These are phyloP conservation scores for Saposhnikovia divaricata DNA, from an alignment of 129 eudicot genomes.

Conservation along the genomic window DNA sequence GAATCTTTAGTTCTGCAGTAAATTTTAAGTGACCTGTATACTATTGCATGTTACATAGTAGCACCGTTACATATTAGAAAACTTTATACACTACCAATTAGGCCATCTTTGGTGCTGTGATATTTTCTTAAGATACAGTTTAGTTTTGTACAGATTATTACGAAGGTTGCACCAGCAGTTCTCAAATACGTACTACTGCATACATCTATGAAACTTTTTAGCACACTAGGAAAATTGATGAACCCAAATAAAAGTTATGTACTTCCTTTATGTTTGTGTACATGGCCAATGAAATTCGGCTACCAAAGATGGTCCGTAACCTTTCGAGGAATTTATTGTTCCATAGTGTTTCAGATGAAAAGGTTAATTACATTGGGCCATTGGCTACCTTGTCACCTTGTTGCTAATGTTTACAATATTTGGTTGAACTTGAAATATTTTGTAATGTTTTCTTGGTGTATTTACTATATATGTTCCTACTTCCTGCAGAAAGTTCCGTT, in stretches of 20 bases:
- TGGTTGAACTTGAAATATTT: constrained; percentile 1
- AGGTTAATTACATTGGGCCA: not conserved
- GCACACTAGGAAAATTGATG: not conserved
- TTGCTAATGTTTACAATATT: not conserved
- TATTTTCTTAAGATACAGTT: not conserved
- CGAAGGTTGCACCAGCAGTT: not conserved
- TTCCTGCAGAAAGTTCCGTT: constrained; percentile 1
- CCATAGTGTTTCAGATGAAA: not conserved
- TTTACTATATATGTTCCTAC: not conserved
- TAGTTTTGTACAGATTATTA: not conserved
- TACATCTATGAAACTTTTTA: not conserved
- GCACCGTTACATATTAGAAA: not conserved
- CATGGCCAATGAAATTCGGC: not conserved
- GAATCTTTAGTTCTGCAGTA: not conserved
- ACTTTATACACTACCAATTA: not conserved
- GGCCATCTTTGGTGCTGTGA: not conserved
- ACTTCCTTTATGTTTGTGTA: not conserved
- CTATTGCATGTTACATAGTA: not conserved
- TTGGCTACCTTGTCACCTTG: not conserved
- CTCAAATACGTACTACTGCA: not conserved
- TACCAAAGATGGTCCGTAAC: not conserved
- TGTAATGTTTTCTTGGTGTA: not conserved
- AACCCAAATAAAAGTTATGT: not conserved
- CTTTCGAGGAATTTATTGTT: not conserved
- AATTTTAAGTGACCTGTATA: not conserved